These are phyloP conservation scores for Vitis cinerea DNA, from an alignment of 164 flowering plant genomes.

Conservation along the genomic window DNA sequence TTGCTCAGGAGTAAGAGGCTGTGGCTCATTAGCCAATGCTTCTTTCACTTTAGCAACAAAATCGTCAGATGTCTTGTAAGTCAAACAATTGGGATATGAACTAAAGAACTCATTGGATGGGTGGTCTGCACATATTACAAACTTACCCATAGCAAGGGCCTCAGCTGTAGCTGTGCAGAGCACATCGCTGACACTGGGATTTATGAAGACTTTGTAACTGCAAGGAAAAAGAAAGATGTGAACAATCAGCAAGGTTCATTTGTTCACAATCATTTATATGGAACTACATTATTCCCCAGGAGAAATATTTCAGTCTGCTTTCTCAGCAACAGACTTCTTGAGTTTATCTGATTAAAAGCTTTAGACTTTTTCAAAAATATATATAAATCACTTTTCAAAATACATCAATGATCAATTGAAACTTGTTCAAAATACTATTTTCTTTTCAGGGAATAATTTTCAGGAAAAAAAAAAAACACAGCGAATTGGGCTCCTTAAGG, in stretches of 20 bases:
- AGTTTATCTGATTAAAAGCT: too few relatives aligned
- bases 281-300: background rate
- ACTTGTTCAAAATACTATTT: background rate
- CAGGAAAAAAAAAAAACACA: too few relatives aligned
- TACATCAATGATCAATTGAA: background rate
- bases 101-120: constrained; percentile 97
- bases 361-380: background rate
- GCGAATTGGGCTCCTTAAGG: background rate
- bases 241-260: background rate
- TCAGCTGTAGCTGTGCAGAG: constrained; percentile 97
- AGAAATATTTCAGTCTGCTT: background rate
- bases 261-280: background rate
- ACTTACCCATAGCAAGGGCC: constrained; percentile 99
- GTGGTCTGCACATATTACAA: constrained; percentile 95
- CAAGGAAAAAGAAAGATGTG: constrained; percentile 21
- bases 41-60: constrained; percentile 85
- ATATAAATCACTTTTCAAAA: background rate
- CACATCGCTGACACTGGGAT: constrained; percentile 93
- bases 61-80: constrained; percentile 88
- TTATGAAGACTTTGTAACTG: constrained; percentile 96
- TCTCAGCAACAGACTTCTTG: background rate
- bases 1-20: constrained; percentile 86
- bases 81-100: constrained; percentile 92
- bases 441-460: too few relatives aligned
- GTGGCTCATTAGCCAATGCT: constrained; percentile 75